These are phyloP conservation scores for Hymenoscyphus albidus DNA, from an alignment of 2,329 filamentous ascomycete species.

Conservation along the genomic window DNA sequence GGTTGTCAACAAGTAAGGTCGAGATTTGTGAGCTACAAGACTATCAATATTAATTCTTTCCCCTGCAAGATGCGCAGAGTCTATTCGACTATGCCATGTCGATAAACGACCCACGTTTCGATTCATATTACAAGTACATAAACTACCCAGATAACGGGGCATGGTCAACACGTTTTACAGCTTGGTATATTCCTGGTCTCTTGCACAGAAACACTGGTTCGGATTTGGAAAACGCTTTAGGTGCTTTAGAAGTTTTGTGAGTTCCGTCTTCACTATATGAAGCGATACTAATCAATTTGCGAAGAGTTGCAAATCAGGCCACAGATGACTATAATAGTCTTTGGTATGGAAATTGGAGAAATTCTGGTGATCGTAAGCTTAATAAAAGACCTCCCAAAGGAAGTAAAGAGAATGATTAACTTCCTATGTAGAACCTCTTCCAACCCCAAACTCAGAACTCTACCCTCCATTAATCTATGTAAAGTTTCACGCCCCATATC, in stretches of 20 bases:
- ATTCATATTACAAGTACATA: constrained; percentile 42
- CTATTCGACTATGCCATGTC: constrained; percentile 41
- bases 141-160: constrained; percentile 42
- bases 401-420: neutral
- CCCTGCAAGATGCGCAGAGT: constrained; percentile 34
- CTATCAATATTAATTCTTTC: neutral
- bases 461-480: constrained; percentile 38
- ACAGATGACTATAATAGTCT: constrained; percentile 38
- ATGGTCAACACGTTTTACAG: constrained; percentile 44
- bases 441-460: constrained; percentile 34
- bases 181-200: constrained; percentile 57
- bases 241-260: constrained; percentile 42
- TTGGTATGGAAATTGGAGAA: constrained; percentile 42
- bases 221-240: constrained; percentile 49
- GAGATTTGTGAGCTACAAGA: neutral
- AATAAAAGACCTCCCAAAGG: neutral
- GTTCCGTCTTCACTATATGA: neutral
- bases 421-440: constrained; percentile 34
- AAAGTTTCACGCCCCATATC: constrained; percentile 4
- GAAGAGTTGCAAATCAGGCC: constrained; percentile 36
- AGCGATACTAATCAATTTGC: constrained; percentile 31
- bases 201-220: constrained; percentile 49
- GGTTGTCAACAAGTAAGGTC: neutral
- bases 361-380: constrained; percentile 36
- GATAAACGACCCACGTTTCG: constrained; percentile 39